Evolutionary conservation across 257 asterid species (phyloP), one percentile per base, ranked within the genome.

Genomic region (Cynanchum wilfordii): DNA sequence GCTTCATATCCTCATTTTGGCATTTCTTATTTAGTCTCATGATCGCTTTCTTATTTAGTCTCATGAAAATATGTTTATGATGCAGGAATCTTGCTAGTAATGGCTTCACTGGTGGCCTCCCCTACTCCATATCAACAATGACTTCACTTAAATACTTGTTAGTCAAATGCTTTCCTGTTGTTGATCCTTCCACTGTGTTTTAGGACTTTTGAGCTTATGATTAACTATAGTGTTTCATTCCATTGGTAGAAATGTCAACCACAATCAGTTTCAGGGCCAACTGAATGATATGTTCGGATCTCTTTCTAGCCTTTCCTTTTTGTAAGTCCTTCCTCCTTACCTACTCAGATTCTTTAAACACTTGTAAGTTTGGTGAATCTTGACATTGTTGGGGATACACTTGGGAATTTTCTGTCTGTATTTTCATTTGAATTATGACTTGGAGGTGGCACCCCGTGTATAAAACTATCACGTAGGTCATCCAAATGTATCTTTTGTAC

Each of bases 1-100:
- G 99, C 70, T 79, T 73, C 49, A 20, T 72, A 62, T 68, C 45
- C 12, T 19, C 16, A 45, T 45, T 45, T 77, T 56, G 30, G 42
- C 60, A 36, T 11, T 24, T 59, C 63, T 11, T 64, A 9, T 64
- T 69, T 66, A 16, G 4, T 40, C 66, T 11, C 54, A 19, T 33
- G 24, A 4, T 65, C 38, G 56, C 50, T 77, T 73, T 68, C 25
- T 72, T 69, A 40, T 49, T 19, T 4, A 33, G 16, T 66, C 69
- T 77, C 51, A 47, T 30, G 77, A 72, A 38, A 42, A 40, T 72
- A 71, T 38, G 75, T 50, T 68, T 66, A 38, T 25, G 22, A 70
- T 47, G 82, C 97, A 94, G 99, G 72, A 91, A 87, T 80, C 90
- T 94, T 68, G 99, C 98, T 44, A 77, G 74, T 40, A 81, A 82